phyloP scores from a whole-genome alignment of 2,329 filamentous ascomycete genomes.

The Cladobotryum protrusum region DNA sequence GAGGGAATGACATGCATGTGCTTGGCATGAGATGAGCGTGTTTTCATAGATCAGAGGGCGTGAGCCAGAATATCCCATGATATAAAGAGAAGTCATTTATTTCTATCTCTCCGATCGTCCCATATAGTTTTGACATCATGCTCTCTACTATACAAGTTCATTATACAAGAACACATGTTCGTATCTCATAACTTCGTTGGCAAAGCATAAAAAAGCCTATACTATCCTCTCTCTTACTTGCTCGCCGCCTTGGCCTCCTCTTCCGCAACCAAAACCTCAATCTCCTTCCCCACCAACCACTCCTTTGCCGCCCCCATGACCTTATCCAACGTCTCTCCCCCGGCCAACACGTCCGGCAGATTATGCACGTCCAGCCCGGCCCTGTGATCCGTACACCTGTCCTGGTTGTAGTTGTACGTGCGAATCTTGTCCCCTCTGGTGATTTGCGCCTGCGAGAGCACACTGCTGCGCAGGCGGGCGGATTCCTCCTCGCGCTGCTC shows the following conservation, averaged over 20 bases:
- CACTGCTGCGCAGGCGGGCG: conserved; percentile 65
- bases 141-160: background rate
- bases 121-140: conserved; percentile 1
- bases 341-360: conserved; percentile 71
- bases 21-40: background rate
- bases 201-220: too few relatives aligned
- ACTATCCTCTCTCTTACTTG: too few relatives aligned
- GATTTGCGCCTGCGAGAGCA: conserved; percentile 73
- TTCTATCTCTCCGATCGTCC: background rate
- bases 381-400: conserved; percentile 83
- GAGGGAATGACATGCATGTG: too few relatives aligned
- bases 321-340: conserved; percentile 62
- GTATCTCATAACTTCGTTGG: too few relatives aligned
- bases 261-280: conserved; percentile 64
- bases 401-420: conserved; percentile 74
- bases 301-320: conserved; percentile 72
- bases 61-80: background rate
- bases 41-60: background rate
- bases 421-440: conserved; percentile 90
- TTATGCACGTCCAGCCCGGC: conserved; percentile 75
- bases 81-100: too few relatives aligned
- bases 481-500: conserved; percentile 82
- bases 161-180: background rate
- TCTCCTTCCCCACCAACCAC: conserved; percentile 71
- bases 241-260: conserved; percentile 33